phyloP scores from a whole-genome alignment of 768 basidiomycete species.

The Harrya chromipes region DNA sequence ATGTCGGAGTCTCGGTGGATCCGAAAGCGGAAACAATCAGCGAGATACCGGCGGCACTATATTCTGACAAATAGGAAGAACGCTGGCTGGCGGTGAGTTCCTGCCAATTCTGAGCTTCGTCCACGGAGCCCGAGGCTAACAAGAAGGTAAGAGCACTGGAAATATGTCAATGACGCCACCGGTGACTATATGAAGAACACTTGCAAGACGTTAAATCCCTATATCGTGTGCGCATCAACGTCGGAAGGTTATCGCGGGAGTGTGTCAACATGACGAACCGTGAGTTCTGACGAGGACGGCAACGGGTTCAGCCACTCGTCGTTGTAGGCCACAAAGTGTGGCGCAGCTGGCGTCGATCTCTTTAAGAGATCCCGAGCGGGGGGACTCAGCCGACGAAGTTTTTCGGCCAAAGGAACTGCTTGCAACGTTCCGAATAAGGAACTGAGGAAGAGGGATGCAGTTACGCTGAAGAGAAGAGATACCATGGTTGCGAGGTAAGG shows the following conservation, averaged over 20 bases:
- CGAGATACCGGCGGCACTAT: slow-evolving; percentile 52
- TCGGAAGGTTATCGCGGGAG: not conserved
- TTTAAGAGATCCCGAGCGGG: slow-evolving; percentile 20
- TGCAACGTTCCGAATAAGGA: slow-evolving; percentile 7
- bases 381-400: slow-evolving; percentile 20
- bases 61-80: slow-evolving; percentile 42
- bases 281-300: slow-evolving; percentile 43
- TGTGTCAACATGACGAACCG: slow-evolving; percentile 27
- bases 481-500: slow-evolving; percentile 11
- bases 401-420: slow-evolving; percentile 22
- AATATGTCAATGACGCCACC: not conserved
- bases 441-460: not conserved
- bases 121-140: slow-evolving; percentile 37
- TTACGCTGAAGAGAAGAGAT: slow-evolving; percentile 5
- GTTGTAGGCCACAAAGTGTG: slow-evolving; percentile 45
- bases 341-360: slow-evolving; percentile 38
- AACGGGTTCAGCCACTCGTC: slow-evolving; percentile 41
- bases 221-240: not conserved
- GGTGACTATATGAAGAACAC: not conserved
- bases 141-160: slow-evolving; percentile 42
- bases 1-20: slow-evolving; percentile 41
- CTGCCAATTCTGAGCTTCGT: slow-evolving; percentile 47
- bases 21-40: slow-evolving; percentile 57
- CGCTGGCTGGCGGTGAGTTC: slow-evolving; percentile 36
- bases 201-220: slow-evolving; percentile 37